Evolutionary conservation across 768 basidiomycete genomes (phyloP).

Genomic region (Amanita subjunquillea): DNA sequence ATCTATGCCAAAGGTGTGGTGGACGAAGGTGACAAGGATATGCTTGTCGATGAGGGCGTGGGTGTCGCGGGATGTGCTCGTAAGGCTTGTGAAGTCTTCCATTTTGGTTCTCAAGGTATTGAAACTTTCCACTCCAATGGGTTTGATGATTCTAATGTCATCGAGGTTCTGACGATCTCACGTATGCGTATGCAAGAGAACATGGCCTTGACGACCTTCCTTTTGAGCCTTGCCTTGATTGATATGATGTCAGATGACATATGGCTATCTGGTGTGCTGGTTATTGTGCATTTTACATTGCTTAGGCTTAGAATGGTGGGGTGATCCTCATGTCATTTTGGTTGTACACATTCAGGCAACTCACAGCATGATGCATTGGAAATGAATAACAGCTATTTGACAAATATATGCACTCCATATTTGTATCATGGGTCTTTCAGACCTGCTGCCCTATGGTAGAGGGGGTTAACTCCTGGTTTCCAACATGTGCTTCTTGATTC

Average conservation of each 20-base stretch:
- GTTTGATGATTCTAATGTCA: neutral
- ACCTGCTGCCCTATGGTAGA: no score
- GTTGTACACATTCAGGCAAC: no score
- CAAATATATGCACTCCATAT: no score
- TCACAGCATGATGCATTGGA: no score
- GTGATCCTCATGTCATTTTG: no score
- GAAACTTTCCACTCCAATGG: neutral
- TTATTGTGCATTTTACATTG: neutral
- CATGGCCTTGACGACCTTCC: neutral
- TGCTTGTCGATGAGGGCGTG: neutral
- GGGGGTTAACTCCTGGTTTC: no score
- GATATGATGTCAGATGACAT: constrained; percentile 4
- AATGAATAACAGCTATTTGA: no score
- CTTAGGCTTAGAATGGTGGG: neutral
- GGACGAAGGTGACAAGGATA: neutral
- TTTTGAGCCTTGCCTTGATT: constrained; percentile 1
- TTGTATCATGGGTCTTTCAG: no score
- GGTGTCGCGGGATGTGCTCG: constrained; percentile 5
- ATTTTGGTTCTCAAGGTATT: constrained; percentile 18
- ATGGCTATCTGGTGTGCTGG: constrained; percentile 1
- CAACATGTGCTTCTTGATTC: no score
- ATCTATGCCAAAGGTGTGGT: constrained; percentile 4
- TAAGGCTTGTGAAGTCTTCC: constrained; percentile 16
- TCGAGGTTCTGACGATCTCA: constrained; percentile 1
- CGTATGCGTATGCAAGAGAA: neutral